Evolutionary conservation across 768 basidiomycete species (phyloP).

Genomic region (Hericium alpestre): DNA sequence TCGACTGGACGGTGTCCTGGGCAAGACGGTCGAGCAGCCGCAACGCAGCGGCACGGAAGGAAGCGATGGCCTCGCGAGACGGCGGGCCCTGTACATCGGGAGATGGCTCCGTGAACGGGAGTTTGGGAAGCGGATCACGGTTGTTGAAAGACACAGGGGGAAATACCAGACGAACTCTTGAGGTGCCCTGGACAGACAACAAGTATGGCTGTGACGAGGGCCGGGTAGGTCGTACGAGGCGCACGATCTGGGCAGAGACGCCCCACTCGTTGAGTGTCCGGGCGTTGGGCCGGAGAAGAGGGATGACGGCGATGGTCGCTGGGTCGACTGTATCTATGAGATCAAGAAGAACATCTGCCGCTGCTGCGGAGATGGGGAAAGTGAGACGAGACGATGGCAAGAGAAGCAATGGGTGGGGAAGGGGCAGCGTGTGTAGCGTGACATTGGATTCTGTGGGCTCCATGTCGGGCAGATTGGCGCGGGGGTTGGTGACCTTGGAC

Average conservation of each 20-base stretch:
- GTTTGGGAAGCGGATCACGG: conserved; percentile 20
- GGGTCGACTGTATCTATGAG: conserved; percentile 66
- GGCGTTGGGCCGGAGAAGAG: conserved; percentile 26
- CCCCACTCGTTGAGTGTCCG: conserved; percentile 41
- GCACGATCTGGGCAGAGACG: conserved; percentile 59
- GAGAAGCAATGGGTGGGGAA: conserved; percentile 63
- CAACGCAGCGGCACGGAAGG: conserved; percentile 61
- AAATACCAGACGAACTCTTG: conserved; percentile 47
- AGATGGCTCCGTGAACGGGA: conserved; percentile 19
- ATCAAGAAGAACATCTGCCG: conserved; percentile 55
- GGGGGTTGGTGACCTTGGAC: background rate
- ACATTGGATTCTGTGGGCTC: background rate
- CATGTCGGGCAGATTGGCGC: background rate
- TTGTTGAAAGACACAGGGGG: conserved; percentile 38
- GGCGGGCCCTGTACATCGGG: conserved; percentile 32
- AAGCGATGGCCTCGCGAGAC: conserved; percentile 42
- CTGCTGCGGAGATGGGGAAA: conserved; percentile 48
- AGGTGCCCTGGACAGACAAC: conserved; percentile 62
- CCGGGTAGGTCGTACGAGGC: conserved; percentile 52
- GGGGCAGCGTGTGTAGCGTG: conserved; percentile 54
- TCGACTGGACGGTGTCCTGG: conserved; percentile 28
- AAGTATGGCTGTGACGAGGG: conserved; percentile 53
- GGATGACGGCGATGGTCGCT: conserved; percentile 60
- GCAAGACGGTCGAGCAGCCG: conserved; percentile 57
- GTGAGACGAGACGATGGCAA: conserved; percentile 65